These are phyloP conservation scores for Aspergillus spinulosporus DNA, from an alignment of 2,329 filamentous ascomycete genomes.

Conservation along the genomic window DNA sequence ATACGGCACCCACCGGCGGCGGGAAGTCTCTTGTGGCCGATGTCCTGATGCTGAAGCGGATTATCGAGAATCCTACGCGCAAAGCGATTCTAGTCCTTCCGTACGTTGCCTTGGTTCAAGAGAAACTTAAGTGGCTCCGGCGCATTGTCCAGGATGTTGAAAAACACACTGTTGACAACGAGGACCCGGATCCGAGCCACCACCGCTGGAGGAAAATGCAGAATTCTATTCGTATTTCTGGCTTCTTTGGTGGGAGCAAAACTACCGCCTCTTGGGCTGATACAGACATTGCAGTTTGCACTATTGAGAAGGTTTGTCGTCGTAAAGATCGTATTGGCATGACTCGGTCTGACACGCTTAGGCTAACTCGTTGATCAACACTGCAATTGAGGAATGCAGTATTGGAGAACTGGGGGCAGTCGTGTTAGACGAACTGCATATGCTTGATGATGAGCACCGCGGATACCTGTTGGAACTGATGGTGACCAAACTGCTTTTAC, in stretches of 20 bases:
- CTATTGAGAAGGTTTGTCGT: conserved; percentile 72
- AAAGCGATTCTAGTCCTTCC: conserved; percentile 74
- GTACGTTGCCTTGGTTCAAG: conserved; percentile 77
- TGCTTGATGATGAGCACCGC: conserved; percentile 74
- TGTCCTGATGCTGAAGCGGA: conserved; percentile 70
- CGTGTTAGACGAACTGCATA: conserved; percentile 77
- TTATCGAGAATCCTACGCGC: conserved; percentile 62
- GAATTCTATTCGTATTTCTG: conserved; percentile 64
- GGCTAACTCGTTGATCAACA: conserved; percentile 74
- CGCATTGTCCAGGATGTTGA: conserved; percentile 63
- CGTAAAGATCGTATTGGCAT: conserved; percentile 21
- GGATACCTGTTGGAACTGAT: conserved; percentile 75
- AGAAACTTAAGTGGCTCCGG: conserved; percentile 74
- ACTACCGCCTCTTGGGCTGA: conserved; percentile 68
- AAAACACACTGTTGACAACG: conserved; percentile 36
- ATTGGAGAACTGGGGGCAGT: conserved; percentile 65
- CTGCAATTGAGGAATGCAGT: conserved; percentile 69
- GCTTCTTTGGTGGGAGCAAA: conserved; percentile 74
- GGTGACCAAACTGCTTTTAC: conserved; percentile 69
- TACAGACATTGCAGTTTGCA: conserved; percentile 76
- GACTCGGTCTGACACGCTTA: conserved; percentile 33
- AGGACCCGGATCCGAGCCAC: conserved; percentile 40
- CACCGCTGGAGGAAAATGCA: conserved; percentile 60
- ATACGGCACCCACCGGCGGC: conserved; percentile 75
- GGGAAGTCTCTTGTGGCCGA: conserved; percentile 75